Percentiles rank a stretch among this genome's conserved stretches.
phyloP scores from a whole-genome alignment of 1,139 yeast species.

The Suhomyces taliae region DNA sequence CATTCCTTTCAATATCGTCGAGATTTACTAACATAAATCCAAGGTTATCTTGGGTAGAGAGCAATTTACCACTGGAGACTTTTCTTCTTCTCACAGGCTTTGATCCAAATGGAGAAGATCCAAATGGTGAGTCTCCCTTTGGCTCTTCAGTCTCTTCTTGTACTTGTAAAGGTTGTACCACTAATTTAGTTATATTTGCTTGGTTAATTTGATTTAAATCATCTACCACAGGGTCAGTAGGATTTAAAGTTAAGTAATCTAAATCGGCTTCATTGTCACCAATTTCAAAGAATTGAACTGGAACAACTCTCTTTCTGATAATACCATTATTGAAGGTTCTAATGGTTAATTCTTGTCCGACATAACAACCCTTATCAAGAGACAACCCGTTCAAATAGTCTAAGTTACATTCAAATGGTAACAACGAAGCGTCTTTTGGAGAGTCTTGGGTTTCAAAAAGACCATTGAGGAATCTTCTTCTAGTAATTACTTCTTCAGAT shows the following conservation, averaged over 20 bases:
- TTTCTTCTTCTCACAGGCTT: constrained; percentile 34
- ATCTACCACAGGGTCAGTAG: constrained; percentile 19
- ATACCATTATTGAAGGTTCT: constrained; percentile 84
- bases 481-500: constrained; percentile 33
- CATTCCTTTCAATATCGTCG: constrained; percentile 36
- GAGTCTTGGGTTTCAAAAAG: constrained; percentile 63
- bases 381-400: constrained; percentile 85
- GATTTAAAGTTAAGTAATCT: constrained; percentile 15
- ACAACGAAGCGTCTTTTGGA: constrained; percentile 40
- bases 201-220: constrained; percentile 19
- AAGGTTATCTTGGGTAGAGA: constrained; percentile 55
- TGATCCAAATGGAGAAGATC: constrained; percentile 23
- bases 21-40: constrained; percentile 66
- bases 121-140: constrained; percentile 20
- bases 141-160: constrained; percentile 10
- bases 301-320: constrained; percentile 77
- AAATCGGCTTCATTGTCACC: constrained; percentile 18
- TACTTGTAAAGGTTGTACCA: constrained; percentile 20
- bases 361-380: constrained; percentile 89
- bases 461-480: constrained; percentile 59
- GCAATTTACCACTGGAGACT: constrained; percentile 57
- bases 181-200: constrained; percentile 23
- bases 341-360: constrained; percentile 93
- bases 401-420: constrained; percentile 84
- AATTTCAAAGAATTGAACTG: constrained; percentile 54